phyloP scores from a whole-genome alignment of 352 stramenopile species.

The Phytophthora melonis region DNA sequence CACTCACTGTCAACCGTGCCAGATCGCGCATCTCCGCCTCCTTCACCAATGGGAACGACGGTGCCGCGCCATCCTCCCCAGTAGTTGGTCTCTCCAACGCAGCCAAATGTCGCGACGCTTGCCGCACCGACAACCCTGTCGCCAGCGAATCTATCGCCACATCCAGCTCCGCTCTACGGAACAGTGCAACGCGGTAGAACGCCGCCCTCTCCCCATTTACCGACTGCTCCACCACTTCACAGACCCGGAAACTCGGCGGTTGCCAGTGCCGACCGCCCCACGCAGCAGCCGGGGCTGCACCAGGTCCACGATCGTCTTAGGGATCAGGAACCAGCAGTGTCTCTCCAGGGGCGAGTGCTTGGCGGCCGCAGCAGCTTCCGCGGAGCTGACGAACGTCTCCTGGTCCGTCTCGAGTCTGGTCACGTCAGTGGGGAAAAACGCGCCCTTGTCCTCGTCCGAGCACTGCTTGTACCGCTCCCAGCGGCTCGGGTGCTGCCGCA shows the following conservation, averaged over 20 bases:
- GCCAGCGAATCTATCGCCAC: conserved; percentile 28
- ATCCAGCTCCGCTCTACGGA: conserved; percentile 26
- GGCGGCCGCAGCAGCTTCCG: conserved; percentile 12
- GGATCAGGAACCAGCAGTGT: conserved; percentile 20
- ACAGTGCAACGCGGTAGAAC: conserved; percentile 29
- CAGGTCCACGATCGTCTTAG: conserved; percentile 22
- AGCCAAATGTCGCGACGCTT: conserved; percentile 21
- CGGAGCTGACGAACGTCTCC: conserved; percentile 2
- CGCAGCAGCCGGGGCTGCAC: neutral
- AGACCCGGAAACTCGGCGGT: conserved; percentile 12
- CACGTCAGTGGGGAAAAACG: conserved; percentile 47
- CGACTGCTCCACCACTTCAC: conserved; percentile 7
- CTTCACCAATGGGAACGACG: conserved; percentile 10
- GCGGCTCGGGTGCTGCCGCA: conserved; percentile 50
- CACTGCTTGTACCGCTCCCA: conserved; percentile 47
- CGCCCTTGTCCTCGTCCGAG: conserved; percentile 41
- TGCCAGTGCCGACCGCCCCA: neutral
- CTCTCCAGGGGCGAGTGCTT: conserved; percentile 13
- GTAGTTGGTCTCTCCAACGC: conserved; percentile 1
- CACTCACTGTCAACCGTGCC: conserved; percentile 38
- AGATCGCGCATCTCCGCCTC: conserved; percentile 24
- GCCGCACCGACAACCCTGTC: conserved; percentile 20
- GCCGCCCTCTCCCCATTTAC: neutral
- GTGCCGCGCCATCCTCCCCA: neutral
- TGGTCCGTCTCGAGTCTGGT: conserved; percentile 12